Conservation (phyloP, 2,329 filamentous ascomycete species). For the Pyrenophora graminea region DNA sequence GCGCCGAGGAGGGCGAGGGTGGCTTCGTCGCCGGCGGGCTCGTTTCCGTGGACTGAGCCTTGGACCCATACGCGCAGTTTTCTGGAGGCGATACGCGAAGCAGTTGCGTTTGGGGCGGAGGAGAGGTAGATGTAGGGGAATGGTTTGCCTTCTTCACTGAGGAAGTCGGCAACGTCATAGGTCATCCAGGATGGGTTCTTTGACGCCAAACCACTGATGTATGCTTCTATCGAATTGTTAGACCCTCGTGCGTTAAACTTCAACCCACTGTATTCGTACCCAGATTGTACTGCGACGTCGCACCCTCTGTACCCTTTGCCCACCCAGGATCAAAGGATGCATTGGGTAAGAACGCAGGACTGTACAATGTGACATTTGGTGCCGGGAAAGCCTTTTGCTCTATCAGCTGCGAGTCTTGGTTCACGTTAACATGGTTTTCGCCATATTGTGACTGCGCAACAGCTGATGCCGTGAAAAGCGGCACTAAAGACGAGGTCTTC, state of each 20-base stretch:
- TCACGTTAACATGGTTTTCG: constrained; percentile 34
- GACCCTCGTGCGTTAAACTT: neutral
- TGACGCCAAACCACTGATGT: constrained; percentile 32
- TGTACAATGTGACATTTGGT: constrained; percentile 36
- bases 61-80: constrained; percentile 47
- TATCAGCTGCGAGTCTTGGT: constrained; percentile 36
- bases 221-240: constrained; percentile 21
- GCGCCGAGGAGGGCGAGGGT: constrained; percentile 43
- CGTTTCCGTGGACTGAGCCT: constrained; percentile 45
- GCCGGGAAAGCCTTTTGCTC: constrained; percentile 42
- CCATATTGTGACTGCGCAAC: constrained; percentile 37
- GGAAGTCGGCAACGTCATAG: constrained; percentile 32
- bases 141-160: constrained; percentile 40
- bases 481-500: neutral
- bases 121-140: constrained; percentile 40
- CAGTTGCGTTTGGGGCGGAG: constrained; percentile 8
- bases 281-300: constrained; percentile 33
- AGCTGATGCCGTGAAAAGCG: constrained; percentile 20
- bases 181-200: constrained; percentile 42
- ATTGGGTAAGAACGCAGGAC: constrained; percentile 38
- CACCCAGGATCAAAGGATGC: constrained; percentile 36
- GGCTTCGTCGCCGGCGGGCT: constrained; percentile 46
- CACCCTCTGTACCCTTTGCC: constrained; percentile 37
- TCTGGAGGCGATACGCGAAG: constrained; percentile 5
- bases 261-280: constrained; percentile 10